These are phyloP conservation scores for Aureobasidium musti DNA, from an alignment of 2,329 filamentous ascomycete genomes.

Conservation along the genomic window DNA sequence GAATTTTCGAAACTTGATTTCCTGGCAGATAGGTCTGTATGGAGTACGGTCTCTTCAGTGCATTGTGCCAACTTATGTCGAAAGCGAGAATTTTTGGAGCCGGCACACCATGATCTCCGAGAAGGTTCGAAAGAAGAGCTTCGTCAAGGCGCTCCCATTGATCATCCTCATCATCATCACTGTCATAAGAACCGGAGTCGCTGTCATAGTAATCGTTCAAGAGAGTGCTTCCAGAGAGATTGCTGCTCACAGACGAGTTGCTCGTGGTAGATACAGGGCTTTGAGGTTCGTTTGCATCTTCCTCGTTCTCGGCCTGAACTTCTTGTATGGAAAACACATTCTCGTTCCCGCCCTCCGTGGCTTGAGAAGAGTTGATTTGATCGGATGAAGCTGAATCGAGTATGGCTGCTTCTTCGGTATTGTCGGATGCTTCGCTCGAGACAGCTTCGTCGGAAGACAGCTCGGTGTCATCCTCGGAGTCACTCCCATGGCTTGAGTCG, in stretches of 20 bases:
- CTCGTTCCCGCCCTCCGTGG: not conserved
- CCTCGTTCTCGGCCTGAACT: not conserved
- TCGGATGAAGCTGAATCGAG: not conserved
- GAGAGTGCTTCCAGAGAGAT: not conserved
- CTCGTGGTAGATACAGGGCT: not conserved
- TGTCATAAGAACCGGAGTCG: not conserved
- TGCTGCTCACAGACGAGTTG: not conserved
- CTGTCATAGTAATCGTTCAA: not conserved
- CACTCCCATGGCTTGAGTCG: not conserved
- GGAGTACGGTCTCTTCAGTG: not conserved
- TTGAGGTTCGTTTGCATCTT: not conserved
- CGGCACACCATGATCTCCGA: not conserved
- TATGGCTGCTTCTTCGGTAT: not conserved
- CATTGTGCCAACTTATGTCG: not conserved
- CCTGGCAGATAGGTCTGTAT: not conserved
- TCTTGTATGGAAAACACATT: not conserved
- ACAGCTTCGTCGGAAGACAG: not conserved
- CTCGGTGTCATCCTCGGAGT: not conserved
- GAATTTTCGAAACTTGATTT: not conserved
- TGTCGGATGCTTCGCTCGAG: not conserved
- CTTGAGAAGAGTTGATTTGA: not conserved
- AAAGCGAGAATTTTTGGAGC: not conserved
- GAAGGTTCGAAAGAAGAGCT: not conserved
- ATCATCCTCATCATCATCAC: too few relatives aligned
- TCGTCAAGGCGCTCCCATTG: slow-evolving; percentile 6